Base-by-base conservation (phyloP, 2,329 filamentous ascomycete species). In the Pseudocercospora fuligena region DNA sequence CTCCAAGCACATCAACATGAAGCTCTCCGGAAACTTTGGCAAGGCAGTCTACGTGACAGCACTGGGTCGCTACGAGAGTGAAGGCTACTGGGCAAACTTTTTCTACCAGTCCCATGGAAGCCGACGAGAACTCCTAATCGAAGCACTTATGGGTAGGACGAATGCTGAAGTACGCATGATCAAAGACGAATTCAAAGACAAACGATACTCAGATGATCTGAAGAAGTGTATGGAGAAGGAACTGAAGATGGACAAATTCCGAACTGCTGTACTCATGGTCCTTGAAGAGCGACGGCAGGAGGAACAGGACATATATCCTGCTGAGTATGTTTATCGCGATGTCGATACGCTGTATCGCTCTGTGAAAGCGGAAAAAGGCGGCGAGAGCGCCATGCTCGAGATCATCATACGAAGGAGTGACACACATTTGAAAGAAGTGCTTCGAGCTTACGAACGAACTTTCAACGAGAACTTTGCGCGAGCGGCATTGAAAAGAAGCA, bases 21-120 rank as follows among this genome's bases (percentile, higher is more conserved):
- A 94, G 80, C 89, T 92, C 51, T 86, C 90, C 62, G 85, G 89
- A 4, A 89, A 88, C 72, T 89, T 98, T 71, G 94, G 94, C 81
- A 98, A 98, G 80, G 91, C 92, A 6, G 93, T 91, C 75, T 97
- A 98, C 78, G 89, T 94, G 3, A 94, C 92, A 2, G 93, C 94
- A 0, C 86, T 98, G 0, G 95, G 95, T 9, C 87, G 87, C 61
- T 98, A 93, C 90, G 95, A 97, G 81, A 90, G 89, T 72, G 95
- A 99, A 79, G 92, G 93, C 0, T 97, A 97, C 84, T 99, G 95
- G 94, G 93, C 94, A 66, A 98, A 97, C 78, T 97, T 93, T 80
- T 98, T 93, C 90, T 98, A 97, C 81, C 94, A 97, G 77, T 90
- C 90, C 43, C 91, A 94, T 78, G 92, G 90, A 74, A 92, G 90